Evolutionary conservation across 2,329 filamentous ascomycete species (phyloP), one percentile per base, ranked within the genome.

Genomic region (Alternaria brassicicola): DNA sequence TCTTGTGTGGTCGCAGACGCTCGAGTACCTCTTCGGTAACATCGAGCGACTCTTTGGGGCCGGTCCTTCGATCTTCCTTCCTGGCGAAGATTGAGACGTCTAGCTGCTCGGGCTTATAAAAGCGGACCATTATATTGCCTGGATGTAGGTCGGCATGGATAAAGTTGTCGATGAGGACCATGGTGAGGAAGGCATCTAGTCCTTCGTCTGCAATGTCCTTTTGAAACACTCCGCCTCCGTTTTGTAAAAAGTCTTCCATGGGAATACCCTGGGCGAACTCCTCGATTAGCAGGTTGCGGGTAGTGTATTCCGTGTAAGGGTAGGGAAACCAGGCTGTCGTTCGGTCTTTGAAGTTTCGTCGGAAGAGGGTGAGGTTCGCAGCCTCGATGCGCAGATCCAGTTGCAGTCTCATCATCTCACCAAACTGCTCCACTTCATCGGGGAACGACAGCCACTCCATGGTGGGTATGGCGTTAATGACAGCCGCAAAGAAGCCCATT

Each of bases 41-140:
- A 74, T 97, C 92, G 10, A 84, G 82, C 21, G 85, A 83, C 8
- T 84, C 81, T 36, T 84, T 72, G 7, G 75, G 73, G 2, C 73
- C 72, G 17, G 73, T 75, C 4, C 59, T 73, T 31, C 72, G 69
- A 35, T 75, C 64, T 50, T 74, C 70, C 57, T 72, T 72, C 9
- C 67, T 76, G 3, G 76, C 79, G 54, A 82, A 77, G 5, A 89
- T 79, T 21, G 83, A 81, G 1, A 96, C 80, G 47, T 89, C 86
- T 0, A 94, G 85, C 61, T 89, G 85, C 13, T 88, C 87, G 0
- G 93, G 88, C 70, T 94, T 88, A 78, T 98, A 97, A 81, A 99
- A 99, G 63, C 96, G 92, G 45, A 99, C 94, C 93, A 99, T 98
- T 79, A 99, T 98, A 76, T 99, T 99, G 25, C 95, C 95, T 0